phyloP scores from a whole-genome alignment of 176 grass and related monocot species.

The Carex pumila region DNA sequence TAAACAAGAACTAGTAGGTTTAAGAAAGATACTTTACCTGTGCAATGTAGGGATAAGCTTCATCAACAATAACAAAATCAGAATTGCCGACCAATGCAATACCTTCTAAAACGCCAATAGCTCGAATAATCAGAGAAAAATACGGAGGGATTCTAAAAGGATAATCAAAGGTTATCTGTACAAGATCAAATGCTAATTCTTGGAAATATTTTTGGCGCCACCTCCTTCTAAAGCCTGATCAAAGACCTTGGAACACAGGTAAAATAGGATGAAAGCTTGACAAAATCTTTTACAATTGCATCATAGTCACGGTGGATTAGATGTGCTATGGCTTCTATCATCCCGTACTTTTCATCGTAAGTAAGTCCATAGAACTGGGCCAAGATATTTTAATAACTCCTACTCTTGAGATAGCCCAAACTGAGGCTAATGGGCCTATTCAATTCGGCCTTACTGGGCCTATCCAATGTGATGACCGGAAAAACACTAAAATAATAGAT shows the following conservation, averaged over 20 bases:
- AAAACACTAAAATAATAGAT: no score
- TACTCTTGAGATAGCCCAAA: no score
- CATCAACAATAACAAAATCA: conserved; percentile 95
- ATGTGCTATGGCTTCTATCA: conserved; percentile 98
- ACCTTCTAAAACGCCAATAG: conserved; percentile 93
- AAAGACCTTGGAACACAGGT: conserved; percentile 95
- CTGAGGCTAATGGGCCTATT: no score
- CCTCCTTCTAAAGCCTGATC: conserved; percentile 99
- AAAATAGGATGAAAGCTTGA: conserved; percentile 91
- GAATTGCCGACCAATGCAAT: conserved; percentile 97
- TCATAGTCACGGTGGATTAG: conserved; percentile 97
- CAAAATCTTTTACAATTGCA: conserved; percentile 93
- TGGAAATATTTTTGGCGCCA: conserved; percentile 98
- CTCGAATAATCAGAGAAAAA: conserved; percentile 98
- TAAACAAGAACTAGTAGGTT: no score
- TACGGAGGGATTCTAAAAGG: conserved; percentile 94
- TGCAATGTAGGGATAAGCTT: conserved; percentile 91
- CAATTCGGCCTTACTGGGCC: no score
- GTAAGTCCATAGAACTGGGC: no score
- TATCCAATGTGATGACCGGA: no score
- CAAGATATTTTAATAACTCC: no score
- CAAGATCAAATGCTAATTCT: conserved; percentile 90
- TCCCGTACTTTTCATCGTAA: conserved; percentile 93
- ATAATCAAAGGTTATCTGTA: conserved; percentile 98
- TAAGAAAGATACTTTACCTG: conserved; percentile 18